phyloP scores from a whole-genome alignment of 176 grass and related monocot species.

The Pontederia paniculata region DNA sequence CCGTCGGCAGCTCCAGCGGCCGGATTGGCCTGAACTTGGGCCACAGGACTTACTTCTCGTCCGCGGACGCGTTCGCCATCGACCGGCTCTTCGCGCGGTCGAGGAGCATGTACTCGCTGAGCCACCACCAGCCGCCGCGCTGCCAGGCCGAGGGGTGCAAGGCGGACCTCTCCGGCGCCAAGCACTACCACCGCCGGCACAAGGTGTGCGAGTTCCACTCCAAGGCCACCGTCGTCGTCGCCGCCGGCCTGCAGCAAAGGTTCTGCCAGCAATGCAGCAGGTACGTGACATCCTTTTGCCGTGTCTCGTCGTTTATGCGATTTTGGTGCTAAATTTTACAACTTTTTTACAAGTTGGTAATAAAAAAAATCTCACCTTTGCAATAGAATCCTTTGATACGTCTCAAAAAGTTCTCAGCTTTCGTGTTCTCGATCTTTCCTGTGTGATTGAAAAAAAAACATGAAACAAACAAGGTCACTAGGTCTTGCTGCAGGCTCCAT shows the following conservation, averaged over 20 bases:
- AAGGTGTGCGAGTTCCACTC: slow-evolving; percentile 98
- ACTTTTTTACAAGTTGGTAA: too few species aligned
- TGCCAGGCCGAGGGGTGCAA: slow-evolving; percentile 91
- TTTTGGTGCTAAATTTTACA: too few species aligned
- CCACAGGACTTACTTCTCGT: slow-evolving; percentile 79
- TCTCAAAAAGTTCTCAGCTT: too few species aligned
- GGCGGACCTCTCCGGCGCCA: slow-evolving; percentile 70
- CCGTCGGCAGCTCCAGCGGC: not conserved
- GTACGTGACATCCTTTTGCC: slow-evolving; percentile 6
- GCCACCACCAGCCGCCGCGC: slow-evolving; percentile 42
- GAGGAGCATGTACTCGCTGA: slow-evolving; percentile 19
- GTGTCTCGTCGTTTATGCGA: too few species aligned
- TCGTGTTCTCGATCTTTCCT: too few species aligned
- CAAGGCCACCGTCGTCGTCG: slow-evolving; percentile 69
- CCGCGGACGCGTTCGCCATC: slow-evolving; percentile 44
- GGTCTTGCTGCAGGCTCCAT: too few species aligned
- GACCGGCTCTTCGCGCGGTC: slow-evolving; percentile 43
- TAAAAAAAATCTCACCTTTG: too few species aligned
- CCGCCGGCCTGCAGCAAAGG: slow-evolving; percentile 62
- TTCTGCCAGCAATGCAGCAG: slow-evolving; percentile 99
- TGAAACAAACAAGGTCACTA: too few species aligned
- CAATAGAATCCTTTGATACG: too few species aligned
- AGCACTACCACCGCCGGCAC: slow-evolving; percentile 96
- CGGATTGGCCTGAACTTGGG: slow-evolving; percentile 79
- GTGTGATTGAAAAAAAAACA: too few species aligned